Base-by-base conservation (phyloP, 805 yeast species). In the Suhomyces faveliae region DNA sequence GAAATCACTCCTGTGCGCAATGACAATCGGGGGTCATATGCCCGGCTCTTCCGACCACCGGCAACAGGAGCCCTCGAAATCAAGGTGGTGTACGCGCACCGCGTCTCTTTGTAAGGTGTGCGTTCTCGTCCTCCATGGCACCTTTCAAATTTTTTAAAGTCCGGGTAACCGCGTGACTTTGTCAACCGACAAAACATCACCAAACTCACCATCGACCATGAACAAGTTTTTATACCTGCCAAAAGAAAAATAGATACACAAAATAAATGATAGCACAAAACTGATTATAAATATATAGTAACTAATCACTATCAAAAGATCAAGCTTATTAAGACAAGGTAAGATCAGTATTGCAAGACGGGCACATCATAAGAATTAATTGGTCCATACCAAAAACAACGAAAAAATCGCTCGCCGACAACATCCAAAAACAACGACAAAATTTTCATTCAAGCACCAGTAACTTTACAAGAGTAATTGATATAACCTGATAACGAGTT, bases 201-300 rank as follows among this genome's bases (percentile, higher is more conserved):
- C 46, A 43, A 43, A 24, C 30, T 17, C 33, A 22, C 40, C 30
- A 24, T 13, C 27, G 40, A 44, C 35, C 43, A 20, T 39, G 42
- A 44, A 42, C 40, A 37, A 37, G 40, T 21, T 15, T 15, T 20
- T 19, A 19, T 37, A 20, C 25, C 23, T 21, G 25, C 40, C 40
- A 29, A 42, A 43, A 43, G 46, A 37, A 43, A 42, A 43, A 43
- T 43, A 43, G 46, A 47, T 43, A 47, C 50, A 43, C 50, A 47
- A 47, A 47, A 47, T 47, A 47, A 40, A 47, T 43, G 42, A 43
- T 47, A 43, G 50, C 50, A 47, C 50, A 47, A 47, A 47, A 47
- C 47, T 43, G 50, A 47, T 21, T 30, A 27, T 42, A 11, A 33
- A 42, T 42, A 8, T 42, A 30, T 30, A 17, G 19, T 20, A 15